These are phyloP conservation scores for Eimeria falciformis DNA, from an alignment of 169 alveolate genomes.

Conservation along the genomic window DNA sequence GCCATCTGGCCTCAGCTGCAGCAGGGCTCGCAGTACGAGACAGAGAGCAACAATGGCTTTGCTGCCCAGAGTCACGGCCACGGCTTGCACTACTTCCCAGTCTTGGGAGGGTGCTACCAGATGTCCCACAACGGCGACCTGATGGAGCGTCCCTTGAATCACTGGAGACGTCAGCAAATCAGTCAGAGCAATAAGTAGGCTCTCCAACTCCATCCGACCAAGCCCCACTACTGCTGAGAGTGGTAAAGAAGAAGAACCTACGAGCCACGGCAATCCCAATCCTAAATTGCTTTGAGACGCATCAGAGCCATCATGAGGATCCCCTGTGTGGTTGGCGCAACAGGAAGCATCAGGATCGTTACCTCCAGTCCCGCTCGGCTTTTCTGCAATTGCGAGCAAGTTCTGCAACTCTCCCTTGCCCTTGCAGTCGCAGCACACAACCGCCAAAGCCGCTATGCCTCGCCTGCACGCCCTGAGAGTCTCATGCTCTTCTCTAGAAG, in stretches of 20 bases:
- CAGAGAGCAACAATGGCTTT: slow-evolving; percentile 81
- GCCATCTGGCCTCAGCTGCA: slow-evolving; percentile 80
- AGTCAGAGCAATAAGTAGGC: slow-evolving; percentile 1
- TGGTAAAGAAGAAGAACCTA: slow-evolving; percentile 30
- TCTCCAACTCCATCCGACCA: slow-evolving; percentile 28
- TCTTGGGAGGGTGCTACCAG: slow-evolving; percentile 39
- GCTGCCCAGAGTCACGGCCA: slow-evolving; percentile 80
- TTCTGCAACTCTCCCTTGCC: slow-evolving; percentile 59
- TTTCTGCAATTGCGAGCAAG: slow-evolving; percentile 16
- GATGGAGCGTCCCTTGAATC: slow-evolving; percentile 47
- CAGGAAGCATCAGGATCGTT: slow-evolving; percentile 30
- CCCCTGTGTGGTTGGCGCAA: not conserved
- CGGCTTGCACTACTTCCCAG: slow-evolving; percentile 71
- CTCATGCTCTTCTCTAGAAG: slow-evolving; percentile 11
- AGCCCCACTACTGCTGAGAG: slow-evolving; percentile 51
- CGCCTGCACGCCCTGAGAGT: slow-evolving; percentile 23
- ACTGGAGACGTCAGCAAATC: slow-evolving; percentile 42
- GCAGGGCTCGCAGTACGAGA: slow-evolving; percentile 78
- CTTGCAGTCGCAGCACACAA: slow-evolving; percentile 36
- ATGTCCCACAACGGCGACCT: slow-evolving; percentile 51
- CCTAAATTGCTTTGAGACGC: not conserved
- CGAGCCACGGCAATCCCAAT: slow-evolving; percentile 66
- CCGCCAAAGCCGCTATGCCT: slow-evolving; percentile 38
- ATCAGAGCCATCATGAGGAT: not conserved
- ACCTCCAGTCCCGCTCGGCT: not conserved